Base-by-base conservation (phyloP, 1,139 yeast species). In the Hanseniaspora gamundiae region DNA sequence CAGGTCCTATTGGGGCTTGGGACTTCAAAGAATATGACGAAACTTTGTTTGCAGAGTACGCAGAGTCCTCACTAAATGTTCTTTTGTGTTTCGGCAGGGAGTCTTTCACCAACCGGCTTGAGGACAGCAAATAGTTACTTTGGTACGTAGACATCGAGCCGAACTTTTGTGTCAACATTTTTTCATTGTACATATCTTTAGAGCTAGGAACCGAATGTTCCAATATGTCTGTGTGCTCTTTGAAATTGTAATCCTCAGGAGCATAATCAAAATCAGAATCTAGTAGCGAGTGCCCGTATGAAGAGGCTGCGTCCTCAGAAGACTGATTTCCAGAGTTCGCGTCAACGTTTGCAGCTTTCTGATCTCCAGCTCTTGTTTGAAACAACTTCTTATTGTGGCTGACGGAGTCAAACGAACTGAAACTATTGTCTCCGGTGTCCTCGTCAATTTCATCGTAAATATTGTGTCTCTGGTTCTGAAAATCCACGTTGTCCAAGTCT, bases 221-320 rank as follows among this genome's bases (percentile, higher is more conserved):
- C 43, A 45, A 10, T 26, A 35, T 19, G 14, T 16, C 14, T n/a
- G 16, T n/a, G 9, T n/a, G 17, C 9, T 30, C 17, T 17, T 35
- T 51, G 9, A 57, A 54, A 26, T 51, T 52, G 3, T 13, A n/a
- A 14, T 51, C 50, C 2, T 50, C 47, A 26, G 55, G 53, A 16
- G 44, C 51, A 9, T 51, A 53, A 14, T 53, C 64, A 28, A 57
- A 62, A 17, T 66, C 70, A 0, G 69, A 66, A 35, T 61, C 69
- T 21, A 65, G 45, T 7, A 65, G 45, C 1, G 68, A 55, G 28
- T 59, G 63, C 38, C 67, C 68, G 48, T 63, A 62, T 1, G 69
- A 65, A 0, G 68, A 64, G 2, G 49, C 59, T 22, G 57, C 54
- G 42, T 58, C 60, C 7, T 52, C 56, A 43, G 56, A 50, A n/a